phyloP scores from a whole-genome alignment of 768 basidiomycete species.

The Krasilnikovozyma curviuscula region DNA sequence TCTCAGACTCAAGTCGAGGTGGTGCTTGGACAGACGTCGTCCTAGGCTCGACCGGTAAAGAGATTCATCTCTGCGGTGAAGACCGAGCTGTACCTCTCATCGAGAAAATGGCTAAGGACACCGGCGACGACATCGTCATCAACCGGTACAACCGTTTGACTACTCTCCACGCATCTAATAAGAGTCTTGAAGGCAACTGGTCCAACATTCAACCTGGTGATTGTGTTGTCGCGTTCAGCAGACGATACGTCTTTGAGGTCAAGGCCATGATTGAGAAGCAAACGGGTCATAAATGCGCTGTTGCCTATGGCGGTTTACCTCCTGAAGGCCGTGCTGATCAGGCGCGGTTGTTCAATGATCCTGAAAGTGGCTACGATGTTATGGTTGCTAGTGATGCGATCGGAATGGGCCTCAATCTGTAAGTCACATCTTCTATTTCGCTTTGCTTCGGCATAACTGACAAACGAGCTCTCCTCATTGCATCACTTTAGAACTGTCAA shows the following conservation, averaged over 20 bases:
- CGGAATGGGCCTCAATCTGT: conserved; percentile 96
- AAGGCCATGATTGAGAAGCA: conserved; percentile 50
- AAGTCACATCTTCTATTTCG: conserved; percentile 12
- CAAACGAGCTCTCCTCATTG: conserved; percentile 20
- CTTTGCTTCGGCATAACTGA: neutral
- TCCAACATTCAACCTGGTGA: conserved; percentile 55
- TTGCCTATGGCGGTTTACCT: conserved; percentile 79
- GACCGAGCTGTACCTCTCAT: conserved; percentile 76
- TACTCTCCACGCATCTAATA: conserved; percentile 50
- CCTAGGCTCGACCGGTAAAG: conserved; percentile 50
- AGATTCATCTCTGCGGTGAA: conserved; percentile 89
- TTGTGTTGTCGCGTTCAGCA: conserved; percentile 71
- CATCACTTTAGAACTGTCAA: conserved; percentile 43
- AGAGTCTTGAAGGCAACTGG: conserved; percentile 44
- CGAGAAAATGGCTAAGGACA: conserved; percentile 42
- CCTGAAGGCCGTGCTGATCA: conserved; percentile 84
- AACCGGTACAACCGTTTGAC: conserved; percentile 73
- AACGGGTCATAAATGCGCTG: conserved; percentile 65
- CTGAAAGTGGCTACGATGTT: conserved; percentile 62
- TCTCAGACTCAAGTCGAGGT: conserved; percentile 59
- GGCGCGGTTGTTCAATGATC: conserved; percentile 77
- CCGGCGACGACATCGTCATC: conserved; percentile 64
- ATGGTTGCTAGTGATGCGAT: conserved; percentile 87
- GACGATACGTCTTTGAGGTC: conserved; percentile 52
- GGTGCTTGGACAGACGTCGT: conserved; percentile 65